phyloP scores from a whole-genome alignment of 169 alveolate genomes.

The Theileria parva region DNA sequence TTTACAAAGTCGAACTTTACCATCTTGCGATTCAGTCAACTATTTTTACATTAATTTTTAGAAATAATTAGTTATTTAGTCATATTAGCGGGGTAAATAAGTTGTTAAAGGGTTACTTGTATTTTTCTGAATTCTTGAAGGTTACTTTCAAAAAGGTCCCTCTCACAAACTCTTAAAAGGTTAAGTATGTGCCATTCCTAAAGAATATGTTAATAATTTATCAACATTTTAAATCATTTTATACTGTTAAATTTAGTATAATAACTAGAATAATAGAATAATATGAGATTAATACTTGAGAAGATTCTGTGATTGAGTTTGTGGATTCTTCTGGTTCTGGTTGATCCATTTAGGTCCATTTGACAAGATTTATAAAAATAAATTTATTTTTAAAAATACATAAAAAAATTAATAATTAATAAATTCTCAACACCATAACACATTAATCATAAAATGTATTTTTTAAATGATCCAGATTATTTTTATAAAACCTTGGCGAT shows the following conservation, averaged over 20 bases:
- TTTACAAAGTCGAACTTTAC: slow-evolving; percentile 50
- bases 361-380: neutral
- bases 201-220: neutral
- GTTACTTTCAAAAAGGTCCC: slow-evolving; percentile 58
- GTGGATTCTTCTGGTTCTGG: neutral
- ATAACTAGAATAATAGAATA: neutral
- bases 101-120: slow-evolving; percentile 25
- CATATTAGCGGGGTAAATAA: neutral
- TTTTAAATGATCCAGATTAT: neutral
- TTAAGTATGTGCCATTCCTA: slow-evolving; percentile 57
- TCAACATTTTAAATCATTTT: neutral
- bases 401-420: neutral
- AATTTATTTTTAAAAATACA: neutral
- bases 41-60: neutral
- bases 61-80: neutral
- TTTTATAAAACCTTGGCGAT: neutral
- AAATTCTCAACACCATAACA: slow-evolving; percentile 1
- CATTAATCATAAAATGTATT: neutral
- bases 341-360: neutral
- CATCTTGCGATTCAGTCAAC: slow-evolving; percentile 54
- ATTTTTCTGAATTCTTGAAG: slow-evolving; percentile 54
- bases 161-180: slow-evolving; percentile 36
- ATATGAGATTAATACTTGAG: slow-evolving; percentile 4
- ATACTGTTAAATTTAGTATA: neutral
- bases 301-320: slow-evolving; percentile 7